phyloP scores from a whole-genome alignment of 2,329 filamentous ascomycete genomes.

The Graphilbum fragrans region DNA sequence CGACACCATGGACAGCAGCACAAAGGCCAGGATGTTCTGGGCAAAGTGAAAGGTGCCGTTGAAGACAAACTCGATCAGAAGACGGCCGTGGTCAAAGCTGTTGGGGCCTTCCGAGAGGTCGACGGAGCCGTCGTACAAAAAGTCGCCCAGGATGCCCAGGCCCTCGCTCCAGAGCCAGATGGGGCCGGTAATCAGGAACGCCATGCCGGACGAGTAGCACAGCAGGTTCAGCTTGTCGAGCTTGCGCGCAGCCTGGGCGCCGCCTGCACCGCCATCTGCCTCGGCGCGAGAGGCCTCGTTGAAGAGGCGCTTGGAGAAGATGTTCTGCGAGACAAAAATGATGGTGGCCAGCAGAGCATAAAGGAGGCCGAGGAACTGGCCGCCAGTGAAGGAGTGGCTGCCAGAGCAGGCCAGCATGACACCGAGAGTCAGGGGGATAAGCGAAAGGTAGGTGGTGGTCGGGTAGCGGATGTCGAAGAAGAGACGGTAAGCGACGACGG shows the following conservation, averaged over 20 bases:
- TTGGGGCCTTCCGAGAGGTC: slow-evolving; percentile 46
- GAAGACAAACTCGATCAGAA: slow-evolving; percentile 81
- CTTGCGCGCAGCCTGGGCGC: slow-evolving; percentile 52
- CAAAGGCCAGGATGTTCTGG: slow-evolving; percentile 90
- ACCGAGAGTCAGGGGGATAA: slow-evolving; percentile 85
- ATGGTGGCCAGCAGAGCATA: slow-evolving; percentile 84
- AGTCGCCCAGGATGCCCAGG: slow-evolving; percentile 61
- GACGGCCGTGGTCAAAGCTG: slow-evolving; percentile 62
- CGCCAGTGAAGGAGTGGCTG: slow-evolving; percentile 55
- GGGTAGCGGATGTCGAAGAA: slow-evolving; percentile 86
- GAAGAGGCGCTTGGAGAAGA: slow-evolving; percentile 95
- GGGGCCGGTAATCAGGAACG: slow-evolving; percentile 76
- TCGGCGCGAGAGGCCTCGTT: slow-evolving; percentile 85
- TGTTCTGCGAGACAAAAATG: slow-evolving; percentile 96
- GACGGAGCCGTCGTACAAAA: slow-evolving; percentile 70
- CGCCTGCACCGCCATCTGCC: slow-evolving; percentile 54
- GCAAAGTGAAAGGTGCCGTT: slow-evolving; percentile 95
- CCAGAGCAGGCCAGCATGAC: slow-evolving; percentile 94
- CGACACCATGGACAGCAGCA: slow-evolving; percentile 83
- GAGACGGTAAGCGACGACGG: slow-evolving; percentile 82
- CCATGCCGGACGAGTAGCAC: slow-evolving; percentile 91
- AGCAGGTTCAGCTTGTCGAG: slow-evolving; percentile 93
- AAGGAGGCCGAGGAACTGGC: slow-evolving; percentile 79
- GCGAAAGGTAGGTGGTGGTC: slow-evolving; percentile 71
- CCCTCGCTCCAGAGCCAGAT: slow-evolving; percentile 94